Evolutionary conservation across 208 protist genomes (phyloP), one percentile per base, ranked within the genome.

Genomic region (Trypanosoma scelopori): DNA sequence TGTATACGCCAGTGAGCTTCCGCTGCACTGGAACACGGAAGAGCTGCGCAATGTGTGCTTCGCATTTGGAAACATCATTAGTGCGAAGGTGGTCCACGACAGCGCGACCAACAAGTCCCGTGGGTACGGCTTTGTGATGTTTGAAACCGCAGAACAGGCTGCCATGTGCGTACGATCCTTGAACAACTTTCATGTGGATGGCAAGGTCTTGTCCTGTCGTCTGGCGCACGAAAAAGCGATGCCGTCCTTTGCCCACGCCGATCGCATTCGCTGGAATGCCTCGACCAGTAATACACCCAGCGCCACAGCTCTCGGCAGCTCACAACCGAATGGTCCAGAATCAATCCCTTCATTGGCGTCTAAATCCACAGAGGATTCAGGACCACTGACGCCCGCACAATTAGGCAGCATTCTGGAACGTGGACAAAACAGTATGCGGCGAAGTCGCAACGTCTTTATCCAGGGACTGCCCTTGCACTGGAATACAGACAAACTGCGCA

Each of bases 101-200:
- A 55, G 59, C 0, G 45, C 60, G 16, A 84, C 76, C 0, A 91
- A 91, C 32, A 73, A 76, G 48, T 78, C 74, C 1, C 68, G 73
- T 13, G 80, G 76, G 27, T 91, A 85, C 65, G 84, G 84, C 43
- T 91, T 91, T 79, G 84, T 90, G 3, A 65, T 90, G 45, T 87
- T 87, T 48, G 74, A 70, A 27, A 67, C 78, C 15, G 74, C 65
- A 43, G 64, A 64, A 45, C 68, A 78, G 32, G 84, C 84, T 5
- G 67, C 67, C 15, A 42, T 61, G 48, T 90, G 84, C 47, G 69
- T 90, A 39, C 15, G 39, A 3, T 45, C 43, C 20, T 65, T 90
- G 23, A 51, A 75, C 39, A 49, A 55, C 50, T 51, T 20, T 55
- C 22, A 13, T 22, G 23, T 79, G 16, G 67, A 79, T 42, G 56